Evolutionary conservation across 495 filamentous ascomycete species (phyloP), one percentile per base, ranked within the genome.

Genomic region (Friedmanniomyces simplex): DNA sequence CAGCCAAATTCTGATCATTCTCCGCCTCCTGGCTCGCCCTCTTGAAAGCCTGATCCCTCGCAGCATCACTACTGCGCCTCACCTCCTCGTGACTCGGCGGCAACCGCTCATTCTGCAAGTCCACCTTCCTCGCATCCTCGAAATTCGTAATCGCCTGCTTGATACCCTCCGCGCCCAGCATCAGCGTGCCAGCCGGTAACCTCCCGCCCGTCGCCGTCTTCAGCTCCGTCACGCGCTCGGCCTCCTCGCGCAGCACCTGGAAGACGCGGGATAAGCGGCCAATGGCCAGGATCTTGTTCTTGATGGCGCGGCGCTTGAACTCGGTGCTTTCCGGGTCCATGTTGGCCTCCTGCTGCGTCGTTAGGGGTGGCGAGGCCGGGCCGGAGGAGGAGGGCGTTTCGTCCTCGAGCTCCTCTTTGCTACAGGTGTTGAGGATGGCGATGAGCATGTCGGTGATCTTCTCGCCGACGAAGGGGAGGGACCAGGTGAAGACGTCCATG

Each of bases 401-500:
- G 22, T 95, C 91, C 51, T 91, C 86, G 63, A 98, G 82, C 68
- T 98, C 93, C 63, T 98, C 93, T 68, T 97, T 94, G 30, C 94
- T 96, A 77, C 91, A 95, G 55, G 87, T 96, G 74, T 94, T 95
- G 63, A 98, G 79, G 67, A 98, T 98, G 39, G 91, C 93, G 65
- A 98, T 96, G 43, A 98, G 82, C 93, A 98, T 98, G 66, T 98
- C 93, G 30, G 93, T 97, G 65, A 98, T 95, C 77, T 98, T 98
- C 73, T 98, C 93, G 60, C 93, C 94, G 43, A 98, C 93, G 74
- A 98, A 98, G 1, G 93, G 93, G 49, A 98, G 76, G 32, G 93
- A 97, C 93, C 93, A 98, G 41, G 93, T 98, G 72, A 98, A 67
- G 50, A 98, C 93, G 68, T 98, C 93, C 93, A 98, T 98, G 71